Conservation (phyloP, 2,329 filamentous ascomycete species). For the Cercospora brassicicola region DNA sequence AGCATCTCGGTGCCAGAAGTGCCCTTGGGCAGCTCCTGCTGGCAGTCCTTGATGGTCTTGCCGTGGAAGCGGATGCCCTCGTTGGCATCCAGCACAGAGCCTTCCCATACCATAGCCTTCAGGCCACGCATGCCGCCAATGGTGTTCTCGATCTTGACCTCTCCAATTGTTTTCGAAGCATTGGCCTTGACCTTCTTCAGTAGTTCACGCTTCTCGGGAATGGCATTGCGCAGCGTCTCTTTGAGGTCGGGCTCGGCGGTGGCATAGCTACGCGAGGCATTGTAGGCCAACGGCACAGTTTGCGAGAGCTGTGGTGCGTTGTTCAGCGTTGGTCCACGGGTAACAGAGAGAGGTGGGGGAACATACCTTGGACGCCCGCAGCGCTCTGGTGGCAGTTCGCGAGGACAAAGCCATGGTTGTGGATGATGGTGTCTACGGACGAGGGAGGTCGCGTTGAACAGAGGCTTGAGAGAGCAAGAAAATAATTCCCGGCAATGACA, state of each 20-base stretch:
- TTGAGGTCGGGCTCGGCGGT: conserved; percentile 86
- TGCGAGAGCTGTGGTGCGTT: conserved; percentile 30
- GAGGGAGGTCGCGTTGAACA: neutral
- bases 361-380: conserved; percentile 63
- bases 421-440: conserved; percentile 3
- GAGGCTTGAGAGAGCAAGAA: neutral
- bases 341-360: neutral
- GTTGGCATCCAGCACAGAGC: conserved; percentile 91
- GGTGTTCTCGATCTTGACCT: conserved; percentile 90
- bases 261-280: conserved; percentile 61
- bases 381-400: conserved; percentile 61
- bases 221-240: conserved; percentile 74
- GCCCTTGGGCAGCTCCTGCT: conserved; percentile 88
- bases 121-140: conserved; percentile 93
- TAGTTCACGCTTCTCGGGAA: conserved; percentile 90
- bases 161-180: conserved; percentile 77
- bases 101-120: conserved; percentile 98
- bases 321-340: neutral
- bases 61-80: conserved; percentile 98
- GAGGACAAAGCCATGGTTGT: conserved; percentile 63
- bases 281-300: conserved; percentile 25
- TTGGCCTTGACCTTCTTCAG: conserved; percentile 91
- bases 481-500: conserved; percentile 1
- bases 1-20: conserved; percentile 93
- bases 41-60: conserved; percentile 96